Conservation (phyloP, 2,329 filamentous ascomycete genomes). For the Penicillium griseofulvum region DNA sequence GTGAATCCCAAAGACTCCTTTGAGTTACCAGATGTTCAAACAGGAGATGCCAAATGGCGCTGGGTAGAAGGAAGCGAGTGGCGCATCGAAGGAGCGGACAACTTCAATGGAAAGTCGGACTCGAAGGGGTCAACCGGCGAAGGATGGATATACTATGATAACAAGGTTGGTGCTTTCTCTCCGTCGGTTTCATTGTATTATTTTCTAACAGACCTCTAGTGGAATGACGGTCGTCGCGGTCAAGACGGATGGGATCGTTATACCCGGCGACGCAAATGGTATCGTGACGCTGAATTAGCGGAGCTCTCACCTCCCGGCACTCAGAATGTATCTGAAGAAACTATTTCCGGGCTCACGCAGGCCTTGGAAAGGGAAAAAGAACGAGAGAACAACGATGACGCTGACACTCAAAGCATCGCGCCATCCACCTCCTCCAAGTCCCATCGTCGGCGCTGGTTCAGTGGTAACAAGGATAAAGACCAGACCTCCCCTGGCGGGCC, state of each 20-base stretch:
- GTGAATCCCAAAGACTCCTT: slow-evolving; percentile 73
- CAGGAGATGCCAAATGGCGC: slow-evolving; percentile 63
- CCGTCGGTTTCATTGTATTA: background rate
- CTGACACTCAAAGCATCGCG: slow-evolving; percentile 28
- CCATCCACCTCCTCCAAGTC: slow-evolving; percentile 31
- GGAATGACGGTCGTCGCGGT: slow-evolving; percentile 81
- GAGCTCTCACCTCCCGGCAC: slow-evolving; percentile 57
- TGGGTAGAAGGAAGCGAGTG: slow-evolving; percentile 87
- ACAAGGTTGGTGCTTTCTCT: slow-evolving; percentile 63
- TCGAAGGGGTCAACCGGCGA: slow-evolving; percentile 54
- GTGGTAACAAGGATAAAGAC: slow-evolving; percentile 32
- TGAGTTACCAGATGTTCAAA: slow-evolving; percentile 64
- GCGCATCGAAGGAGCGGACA: slow-evolving; percentile 70
- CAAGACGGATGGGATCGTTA: slow-evolving; percentile 92
- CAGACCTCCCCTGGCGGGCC: slow-evolving; percentile 19
- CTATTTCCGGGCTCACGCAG: slow-evolving; percentile 35
- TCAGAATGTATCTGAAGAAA: slow-evolving; percentile 42
- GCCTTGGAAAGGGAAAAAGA: slow-evolving; percentile 21
- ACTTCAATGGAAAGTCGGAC: slow-evolving; percentile 36
- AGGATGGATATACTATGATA: slow-evolving; percentile 98
- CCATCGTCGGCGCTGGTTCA: slow-evolving; percentile 41
- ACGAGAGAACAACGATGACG: slow-evolving; percentile 25
- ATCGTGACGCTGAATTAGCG: slow-evolving; percentile 90
- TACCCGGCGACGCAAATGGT: slow-evolving; percentile 92
- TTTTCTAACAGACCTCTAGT: slow-evolving; percentile 51